These are phyloP conservation scores for Starmerella bombi DNA, from an alignment of 805 yeast species.

Conservation along the genomic window DNA sequence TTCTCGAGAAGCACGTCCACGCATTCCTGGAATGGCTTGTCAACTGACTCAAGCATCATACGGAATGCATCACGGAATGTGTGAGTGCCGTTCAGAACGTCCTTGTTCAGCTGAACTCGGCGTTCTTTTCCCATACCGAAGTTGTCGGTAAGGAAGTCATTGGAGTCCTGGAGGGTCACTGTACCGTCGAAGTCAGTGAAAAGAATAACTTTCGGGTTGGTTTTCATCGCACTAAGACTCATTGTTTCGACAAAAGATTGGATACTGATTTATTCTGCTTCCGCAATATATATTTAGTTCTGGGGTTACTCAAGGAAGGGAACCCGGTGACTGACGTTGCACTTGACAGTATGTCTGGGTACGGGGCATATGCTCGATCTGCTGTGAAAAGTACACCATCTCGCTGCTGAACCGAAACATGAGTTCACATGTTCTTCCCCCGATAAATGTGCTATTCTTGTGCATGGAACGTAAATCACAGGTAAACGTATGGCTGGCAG, in stretches of 20 bases:
- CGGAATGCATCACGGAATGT: conserved; percentile 64
- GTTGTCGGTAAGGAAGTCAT: conserved; percentile 79
- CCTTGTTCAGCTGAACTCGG: conserved; percentile 55
- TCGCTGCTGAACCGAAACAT: too few relatives aligned
- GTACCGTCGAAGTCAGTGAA: conserved; percentile 99
- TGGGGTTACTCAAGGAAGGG: too few relatives aligned
- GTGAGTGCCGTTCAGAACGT: conserved; percentile 53
- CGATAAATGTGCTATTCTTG: conserved; percentile 81
- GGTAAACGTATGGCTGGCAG: conserved; percentile 82
- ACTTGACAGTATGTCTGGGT: too few relatives aligned
- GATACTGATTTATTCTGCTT: too few relatives aligned
- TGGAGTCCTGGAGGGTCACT: conserved; percentile 87
- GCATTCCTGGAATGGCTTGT: conserved; percentile 69
- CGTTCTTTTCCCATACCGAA: conserved; percentile 69
- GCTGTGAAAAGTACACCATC: too few relatives aligned
- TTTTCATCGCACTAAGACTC: conserved; percentile 24
- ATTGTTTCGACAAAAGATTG: neutral
- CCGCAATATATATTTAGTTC: too few relatives aligned
- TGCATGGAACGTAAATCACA: conserved; percentile 66
- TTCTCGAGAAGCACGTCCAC: conserved; percentile 50
- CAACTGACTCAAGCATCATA: conserved; percentile 69
- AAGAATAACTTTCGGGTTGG: conserved; percentile 53
- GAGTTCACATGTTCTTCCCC: conserved; percentile 43
- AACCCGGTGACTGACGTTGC: too few relatives aligned
- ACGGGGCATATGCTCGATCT: too few relatives aligned